Evolutionary conservation across 495 filamentous ascomycete genomes (phyloP), one percentile per base, ranked within the genome.

Genomic region (Podospora fimiseda): DNA sequence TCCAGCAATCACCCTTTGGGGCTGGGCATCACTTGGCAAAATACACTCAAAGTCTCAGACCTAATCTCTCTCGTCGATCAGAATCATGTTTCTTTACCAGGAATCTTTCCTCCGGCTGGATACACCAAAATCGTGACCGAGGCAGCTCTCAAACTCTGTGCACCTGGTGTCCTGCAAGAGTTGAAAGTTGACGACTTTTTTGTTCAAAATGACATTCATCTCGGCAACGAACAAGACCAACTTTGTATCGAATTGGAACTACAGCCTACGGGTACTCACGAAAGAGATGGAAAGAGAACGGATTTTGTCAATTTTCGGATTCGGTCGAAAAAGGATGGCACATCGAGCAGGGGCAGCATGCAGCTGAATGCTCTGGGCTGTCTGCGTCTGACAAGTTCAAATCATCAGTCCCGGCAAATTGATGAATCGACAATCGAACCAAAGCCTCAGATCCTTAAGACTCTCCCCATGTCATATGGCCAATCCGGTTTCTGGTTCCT

Each of bases 401-500:
- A n/a, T n/a, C n/a, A n/a, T n/a, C 7, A 37, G 8, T 37, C 4
- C 9, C 41, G 15, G n/a, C 19, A 18, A 2, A 44, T 3, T 43
- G 41, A 3, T 19, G 21, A 20, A 6, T 3, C 7, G 33, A 8
- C 33, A 8, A 14, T 18, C 15, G 21, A n/a, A 15, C 18, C 41
- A 15, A 15, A 2, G 21, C 42, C 42, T 1, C 21, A 33, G 11
- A 15, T 50, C 11, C 13, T 55, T 21, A 58, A 51, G 36, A 47
- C 24, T 7, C 48, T 55, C 6, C 43, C 43, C 36, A 70, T 73
- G 57, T 71, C 70, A 2, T 66, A 57, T 37, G 66, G 60, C 7
- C 71, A 74, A 43, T 73, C 72, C 0, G 60, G 72, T 0, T 71
- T 74, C 48, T 74, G 71, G 71, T 73, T 73, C 43, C 40, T 72